A percentile compares a stretch with the other conserved stretches of the same genome.
Evolutionary conservation across 768 basidiomycete genomes (phyloP).

Genomic region (Suillus spraguei): DNA sequence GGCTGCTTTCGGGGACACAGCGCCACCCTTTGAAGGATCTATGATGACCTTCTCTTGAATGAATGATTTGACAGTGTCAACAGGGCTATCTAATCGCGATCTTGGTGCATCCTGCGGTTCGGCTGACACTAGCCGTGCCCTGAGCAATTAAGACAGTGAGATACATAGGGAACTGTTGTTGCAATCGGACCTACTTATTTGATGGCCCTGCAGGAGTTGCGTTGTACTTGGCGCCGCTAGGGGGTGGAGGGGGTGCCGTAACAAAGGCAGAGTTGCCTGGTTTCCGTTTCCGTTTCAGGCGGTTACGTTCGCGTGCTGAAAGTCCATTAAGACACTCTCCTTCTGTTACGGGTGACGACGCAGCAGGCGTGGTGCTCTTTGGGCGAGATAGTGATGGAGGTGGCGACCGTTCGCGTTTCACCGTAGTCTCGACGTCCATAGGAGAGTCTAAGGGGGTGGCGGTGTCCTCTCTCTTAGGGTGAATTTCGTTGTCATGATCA

Average conservation of each 20-base stretch:
- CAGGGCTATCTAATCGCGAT: constrained; percentile 64
- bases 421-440: constrained; percentile 47
- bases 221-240: constrained; percentile 63
- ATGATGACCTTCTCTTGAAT: constrained; percentile 68
- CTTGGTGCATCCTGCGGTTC: constrained; percentile 54
- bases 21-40: constrained; percentile 84
- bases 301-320: constrained; percentile 91
- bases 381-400: constrained; percentile 37
- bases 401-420: constrained; percentile 42
- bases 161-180: constrained; percentile 6
- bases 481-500: constrained; percentile 43
- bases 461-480: constrained; percentile 42
- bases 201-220: constrained; percentile 57
- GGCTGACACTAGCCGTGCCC: constrained; percentile 72
- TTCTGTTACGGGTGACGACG: constrained; percentile 54
- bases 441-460: constrained; percentile 37
- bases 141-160: constrained; percentile 29
- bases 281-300: constrained; percentile 94
- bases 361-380: constrained; percentile 46
- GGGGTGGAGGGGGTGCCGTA: constrained; percentile 62
- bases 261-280: constrained; percentile 84
- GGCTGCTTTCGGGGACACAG: constrained; percentile 75
- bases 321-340: constrained; percentile 52
- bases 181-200: constrained; percentile 50
- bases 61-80: constrained; percentile 39